These are phyloP conservation scores for Mrakia hoshinonis DNA, from an alignment of 768 basidiomycete genomes.

Conservation along the genomic window DNA sequence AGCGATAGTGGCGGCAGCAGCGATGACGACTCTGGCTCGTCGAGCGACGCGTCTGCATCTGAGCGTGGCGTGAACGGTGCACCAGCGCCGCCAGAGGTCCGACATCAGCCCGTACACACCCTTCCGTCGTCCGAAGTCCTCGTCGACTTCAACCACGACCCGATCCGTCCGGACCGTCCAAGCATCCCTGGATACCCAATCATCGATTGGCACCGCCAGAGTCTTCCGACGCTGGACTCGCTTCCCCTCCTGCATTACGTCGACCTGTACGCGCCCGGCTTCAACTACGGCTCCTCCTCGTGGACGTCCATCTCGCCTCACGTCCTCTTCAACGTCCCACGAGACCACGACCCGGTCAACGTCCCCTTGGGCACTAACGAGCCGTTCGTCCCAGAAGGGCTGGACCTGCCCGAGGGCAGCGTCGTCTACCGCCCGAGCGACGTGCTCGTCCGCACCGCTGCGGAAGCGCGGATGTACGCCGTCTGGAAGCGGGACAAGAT, in stretches of 20 bases:
- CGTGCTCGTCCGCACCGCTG: background rate
- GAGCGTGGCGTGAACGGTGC: too few species aligned
- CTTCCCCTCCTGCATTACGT: background rate
- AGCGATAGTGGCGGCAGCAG: background rate
- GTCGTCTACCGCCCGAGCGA: background rate
- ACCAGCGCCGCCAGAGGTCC: too few species aligned
- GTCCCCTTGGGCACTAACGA: background rate
- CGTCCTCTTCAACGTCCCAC: conserved; percentile 10
- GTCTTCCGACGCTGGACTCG: background rate
- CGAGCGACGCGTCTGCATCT: too few species aligned
- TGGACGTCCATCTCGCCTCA: conserved; percentile 11
- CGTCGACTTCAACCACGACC: background rate
- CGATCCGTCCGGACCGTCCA: background rate
- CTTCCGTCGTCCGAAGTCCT: background rate
- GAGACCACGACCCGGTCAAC: background rate
- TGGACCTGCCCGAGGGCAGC: background rate
- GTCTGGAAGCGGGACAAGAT: background rate
- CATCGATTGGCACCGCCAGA: background rate
- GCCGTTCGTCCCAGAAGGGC: background rate
- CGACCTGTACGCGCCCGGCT: background rate
- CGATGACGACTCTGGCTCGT: background rate
- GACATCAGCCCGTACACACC: background rate
- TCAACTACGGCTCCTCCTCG: background rate
- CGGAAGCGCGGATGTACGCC: background rate
- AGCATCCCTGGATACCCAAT: background rate